Evolutionary conservation across 2,329 filamentous ascomycete species (phyloP), one percentile per base, ranked within the genome.

Genomic region (Exophiala phaeomuriformis): DNA sequence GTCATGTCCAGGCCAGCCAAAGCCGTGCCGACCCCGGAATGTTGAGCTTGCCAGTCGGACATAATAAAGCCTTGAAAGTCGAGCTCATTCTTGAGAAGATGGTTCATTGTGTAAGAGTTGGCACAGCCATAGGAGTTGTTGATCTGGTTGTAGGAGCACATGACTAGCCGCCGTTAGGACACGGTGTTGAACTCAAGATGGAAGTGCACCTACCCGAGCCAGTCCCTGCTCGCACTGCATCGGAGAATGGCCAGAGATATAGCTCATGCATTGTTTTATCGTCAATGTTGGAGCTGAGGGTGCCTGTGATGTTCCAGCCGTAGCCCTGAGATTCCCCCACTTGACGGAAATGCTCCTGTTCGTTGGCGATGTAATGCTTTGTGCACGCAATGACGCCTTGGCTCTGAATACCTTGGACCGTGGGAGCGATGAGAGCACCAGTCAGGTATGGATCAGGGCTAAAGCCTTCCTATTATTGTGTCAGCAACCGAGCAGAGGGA

Each of bases 301-400:
- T 72, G 64, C 88, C 83, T 10, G 76, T 74, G 30, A 88, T 81
- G 63, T 85, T 77, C 64, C 71, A 82, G 4, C 83, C 83, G 59
- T 77, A 81, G 10, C 75, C 78, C 41, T 69, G 66, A 42, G 84
- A 78, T 65, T 83, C 80, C 27, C 72, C 67, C 0, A 72, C 72
- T 64, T 86, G 82, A 55, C 86, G 81, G 81, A 85, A 78, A 70
- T 85, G 71, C 77, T 87, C 77, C 72, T 90, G 88, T 70, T 88
- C 86, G 63, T 90, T 87, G 46, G 72, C 78, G 54, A 88, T 80
- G 66, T 75, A 85, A 66, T 90, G 86, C 75, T 90, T 91, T 44
- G 85, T 85, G 64, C 85, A 90, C 56, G 90, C 88, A 70, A 95
- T 85, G 49, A 91, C 81, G 67, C 88, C 88, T 9, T 84, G 82